Percentiles rank a stretch among this genome's conserved stretches.
Conservation (phyloP, 78 protist species). For the slime mould (Dictyostelium discoideum) region DNA sequence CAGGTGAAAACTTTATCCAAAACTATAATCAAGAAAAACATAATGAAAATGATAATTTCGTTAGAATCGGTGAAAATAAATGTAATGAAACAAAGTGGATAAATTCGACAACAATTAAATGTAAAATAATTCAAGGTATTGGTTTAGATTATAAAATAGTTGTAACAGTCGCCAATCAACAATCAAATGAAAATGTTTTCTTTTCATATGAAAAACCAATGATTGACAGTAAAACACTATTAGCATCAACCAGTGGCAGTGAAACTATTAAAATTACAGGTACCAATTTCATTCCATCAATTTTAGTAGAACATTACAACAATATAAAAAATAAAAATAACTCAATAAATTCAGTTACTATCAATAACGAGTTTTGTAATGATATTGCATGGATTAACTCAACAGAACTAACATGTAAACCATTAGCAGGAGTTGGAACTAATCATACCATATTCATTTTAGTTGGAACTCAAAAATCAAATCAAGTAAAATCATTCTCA, state of each 20-base stretch:
- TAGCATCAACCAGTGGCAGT: background rate
- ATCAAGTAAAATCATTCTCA: background rate
- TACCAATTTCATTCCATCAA: constrained; percentile 33
- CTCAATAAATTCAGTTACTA: background rate
- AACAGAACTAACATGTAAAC: background rate
- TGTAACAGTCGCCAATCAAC: background rate
- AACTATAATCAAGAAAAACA: background rate
- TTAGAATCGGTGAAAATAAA: background rate
- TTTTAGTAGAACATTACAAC: background rate
- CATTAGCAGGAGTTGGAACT: background rate
- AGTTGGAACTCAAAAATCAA: background rate
- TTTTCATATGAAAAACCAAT: background rate
- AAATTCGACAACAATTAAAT: background rate
- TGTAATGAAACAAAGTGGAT: background rate
- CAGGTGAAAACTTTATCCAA: constrained; percentile 39
- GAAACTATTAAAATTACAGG: background rate
- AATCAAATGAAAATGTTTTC: background rate
- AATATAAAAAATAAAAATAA: background rate
- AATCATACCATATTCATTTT: background rate
- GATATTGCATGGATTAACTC: background rate
- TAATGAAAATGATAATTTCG: background rate
- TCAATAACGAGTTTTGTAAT: background rate
- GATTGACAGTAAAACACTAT: background rate
- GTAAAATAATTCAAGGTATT: background rate
- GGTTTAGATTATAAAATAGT: background rate